Conservation (phyloP, 441 rosid species). For the Arabidopsis hybrid region DNA sequence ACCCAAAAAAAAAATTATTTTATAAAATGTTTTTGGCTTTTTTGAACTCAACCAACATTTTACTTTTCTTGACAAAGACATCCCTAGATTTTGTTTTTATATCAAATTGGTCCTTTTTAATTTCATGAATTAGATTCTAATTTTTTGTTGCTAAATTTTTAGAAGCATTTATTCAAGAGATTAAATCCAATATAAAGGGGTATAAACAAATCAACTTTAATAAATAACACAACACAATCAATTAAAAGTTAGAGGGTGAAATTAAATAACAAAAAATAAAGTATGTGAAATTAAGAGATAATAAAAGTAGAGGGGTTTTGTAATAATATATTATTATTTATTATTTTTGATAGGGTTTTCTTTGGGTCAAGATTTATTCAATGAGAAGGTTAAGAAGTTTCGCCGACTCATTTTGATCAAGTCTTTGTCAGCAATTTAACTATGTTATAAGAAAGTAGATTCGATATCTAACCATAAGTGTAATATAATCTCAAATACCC, state of each 20-base stretch:
- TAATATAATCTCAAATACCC: background rate
- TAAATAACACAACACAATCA: too few species aligned
- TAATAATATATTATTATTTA: background rate
- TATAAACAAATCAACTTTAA: too few species aligned
- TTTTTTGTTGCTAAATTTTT: too few species aligned
- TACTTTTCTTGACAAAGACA: slow-evolving; percentile 35
- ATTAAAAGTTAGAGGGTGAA: background rate
- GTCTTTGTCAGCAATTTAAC: slow-evolving; percentile 12
- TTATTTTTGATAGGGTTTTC: background rate
- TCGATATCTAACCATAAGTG: background rate
- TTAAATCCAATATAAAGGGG: background rate
- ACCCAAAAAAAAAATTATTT: background rate
- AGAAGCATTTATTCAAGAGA: too few species aligned
- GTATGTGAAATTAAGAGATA: background rate
- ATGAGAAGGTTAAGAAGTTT: background rate
- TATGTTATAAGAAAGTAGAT: background rate
- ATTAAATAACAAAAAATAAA: background rate
- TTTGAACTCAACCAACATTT: slow-evolving; percentile 23
- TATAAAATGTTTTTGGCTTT: too few species aligned
- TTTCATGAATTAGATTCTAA: background rate
- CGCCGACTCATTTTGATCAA: slow-evolving; percentile 2
- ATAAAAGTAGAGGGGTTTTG: background rate
- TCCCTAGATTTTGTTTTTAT: slow-evolving; percentile 14
- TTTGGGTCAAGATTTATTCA: background rate
- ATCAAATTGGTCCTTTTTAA: slow-evolving; percentile 1